Percentiles rank a stretch among this genome's conserved stretches.
These are phyloP conservation scores for Phalaenopsis equestris DNA, from an alignment of 106 monocot species.

Conservation along the genomic window DNA sequence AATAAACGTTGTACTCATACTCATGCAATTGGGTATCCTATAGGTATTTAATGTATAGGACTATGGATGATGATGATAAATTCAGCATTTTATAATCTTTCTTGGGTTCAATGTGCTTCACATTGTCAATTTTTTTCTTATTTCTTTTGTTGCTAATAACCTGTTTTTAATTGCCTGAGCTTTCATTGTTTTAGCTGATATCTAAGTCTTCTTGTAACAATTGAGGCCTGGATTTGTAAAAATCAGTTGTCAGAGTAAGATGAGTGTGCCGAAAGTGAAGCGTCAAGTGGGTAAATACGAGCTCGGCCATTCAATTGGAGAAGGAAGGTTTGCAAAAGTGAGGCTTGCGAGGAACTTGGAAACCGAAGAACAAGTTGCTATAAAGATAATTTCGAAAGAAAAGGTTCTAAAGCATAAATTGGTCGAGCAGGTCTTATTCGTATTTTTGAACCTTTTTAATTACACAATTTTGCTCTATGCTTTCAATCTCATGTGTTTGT, in stretches of 20 bases:
- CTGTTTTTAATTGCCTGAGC: not conserved
- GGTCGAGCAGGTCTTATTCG: slow-evolving; percentile 67
- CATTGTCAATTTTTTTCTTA: not conserved
- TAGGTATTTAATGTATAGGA: not conserved
- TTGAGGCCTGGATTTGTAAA: not conserved
- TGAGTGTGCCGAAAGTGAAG: slow-evolving; percentile 31
- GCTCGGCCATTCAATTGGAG: slow-evolving; percentile 82
- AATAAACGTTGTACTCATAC: not conserved
- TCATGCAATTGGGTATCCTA: not conserved
- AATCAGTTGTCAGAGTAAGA: not conserved
- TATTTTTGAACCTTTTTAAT: not conserved
- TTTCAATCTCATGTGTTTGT: not conserved
- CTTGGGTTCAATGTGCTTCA: not conserved
- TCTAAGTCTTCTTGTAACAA: not conserved
- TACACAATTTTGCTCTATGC: not conserved
- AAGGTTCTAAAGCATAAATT: slow-evolving; percentile 92
- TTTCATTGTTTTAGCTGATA: not conserved
- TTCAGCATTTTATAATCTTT: not conserved
- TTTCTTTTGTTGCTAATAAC: not conserved
- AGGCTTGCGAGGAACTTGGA: slow-evolving; percentile 74
- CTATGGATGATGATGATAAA: not conserved
- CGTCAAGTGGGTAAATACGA: slow-evolving; percentile 82
- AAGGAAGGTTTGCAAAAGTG: slow-evolving; percentile 90
- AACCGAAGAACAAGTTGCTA: slow-evolving; percentile 69
- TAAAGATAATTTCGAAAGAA: slow-evolving; percentile 84